Evolutionary conservation across 2,329 filamentous ascomycete genomes (phyloP), one percentile per base, ranked within the genome.

Genomic region (Colletotrichum magnum): DNA sequence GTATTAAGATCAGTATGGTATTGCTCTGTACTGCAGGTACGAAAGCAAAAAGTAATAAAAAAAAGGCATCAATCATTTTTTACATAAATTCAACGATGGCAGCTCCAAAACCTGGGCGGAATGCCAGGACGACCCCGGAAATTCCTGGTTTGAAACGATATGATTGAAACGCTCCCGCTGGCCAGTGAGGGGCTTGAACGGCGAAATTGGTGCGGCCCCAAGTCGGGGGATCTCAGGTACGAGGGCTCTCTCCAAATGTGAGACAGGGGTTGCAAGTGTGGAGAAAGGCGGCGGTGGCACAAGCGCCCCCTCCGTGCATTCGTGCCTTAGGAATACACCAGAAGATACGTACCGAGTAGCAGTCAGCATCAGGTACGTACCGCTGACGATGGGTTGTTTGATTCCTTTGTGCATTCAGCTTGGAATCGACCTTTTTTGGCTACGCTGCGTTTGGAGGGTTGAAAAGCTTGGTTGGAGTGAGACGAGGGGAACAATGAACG

Each of bases 121-220:
- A 59, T 61, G 28, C 56, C 62, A 21, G 62, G 62, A 36, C 51
- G n/a, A 43, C 56, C 52, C 36, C 39, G 21, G 56, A n/a, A 47
- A 61, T 61, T 52, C 62, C 54, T 26, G 50, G 39, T 56, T 66
- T 68, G 68, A 63, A 70, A 70, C 64, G 64, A 68, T 48, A 58
- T 50, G 64, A 70, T 68, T 64, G 64, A 68, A 70, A 70, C 56
- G 67, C 50, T 58, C 21, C 62, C 32, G 43, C 51, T 53, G 39
- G 51, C 66, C 66, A 69, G 62, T 69, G 50, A 69, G 43, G 54
- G 58, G 54, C 65, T 64, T 64, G 61, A 36, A 64, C 15, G 61
- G 48, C 65, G 61, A 68, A 59, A 56, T 56, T 59, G 41, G 41
- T 59, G 61, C 50, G 51, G 51, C 60, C 41, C 59, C 41, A 56